phyloP scores from a whole-genome alignment of 306 rosid species.

The Begonia loranthoides region DNA sequence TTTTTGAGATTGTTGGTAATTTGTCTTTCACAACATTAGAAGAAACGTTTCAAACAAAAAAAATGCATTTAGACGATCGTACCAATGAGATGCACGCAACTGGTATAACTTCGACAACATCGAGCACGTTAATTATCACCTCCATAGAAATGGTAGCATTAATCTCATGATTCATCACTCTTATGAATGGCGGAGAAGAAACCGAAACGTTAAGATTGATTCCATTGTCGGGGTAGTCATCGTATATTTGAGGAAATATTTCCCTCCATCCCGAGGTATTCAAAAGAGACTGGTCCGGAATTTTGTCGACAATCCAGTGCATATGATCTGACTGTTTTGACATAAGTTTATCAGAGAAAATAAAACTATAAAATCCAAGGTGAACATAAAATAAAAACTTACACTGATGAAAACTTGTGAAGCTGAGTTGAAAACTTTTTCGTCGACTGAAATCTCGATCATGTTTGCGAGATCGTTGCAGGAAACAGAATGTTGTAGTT shows the following conservation, averaged over 20 bases:
- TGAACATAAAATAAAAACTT: constrained; percentile 18
- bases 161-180: constrained; percentile 29
- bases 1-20: no score
- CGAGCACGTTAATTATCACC: constrained; percentile 39
- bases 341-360: constrained; percentile 5
- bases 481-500: constrained; percentile 17
- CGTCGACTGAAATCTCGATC: constrained; percentile 64
- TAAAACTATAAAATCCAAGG: neutral
- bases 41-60: no score
- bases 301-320: constrained; percentile 47
- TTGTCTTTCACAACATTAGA: no score
- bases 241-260: constrained; percentile 67
- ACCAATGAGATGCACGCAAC: constrained; percentile 75
- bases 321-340: constrained; percentile 28
- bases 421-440: constrained; percentile 55
- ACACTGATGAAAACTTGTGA: constrained; percentile 46
- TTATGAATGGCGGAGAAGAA: constrained; percentile 53
- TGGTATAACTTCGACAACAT: constrained; percentile 42
- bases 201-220: constrained; percentile 44
- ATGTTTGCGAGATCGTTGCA: constrained; percentile 44
- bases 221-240: constrained; percentile 55
- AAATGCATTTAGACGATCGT: neutral
- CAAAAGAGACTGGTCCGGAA: constrained; percentile 41
- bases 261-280: constrained; percentile 70
- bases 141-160: constrained; percentile 27